Conservation (phyloP, 495 filamentous ascomycete species). For the Hypomontagnella submonticulosa region DNA sequence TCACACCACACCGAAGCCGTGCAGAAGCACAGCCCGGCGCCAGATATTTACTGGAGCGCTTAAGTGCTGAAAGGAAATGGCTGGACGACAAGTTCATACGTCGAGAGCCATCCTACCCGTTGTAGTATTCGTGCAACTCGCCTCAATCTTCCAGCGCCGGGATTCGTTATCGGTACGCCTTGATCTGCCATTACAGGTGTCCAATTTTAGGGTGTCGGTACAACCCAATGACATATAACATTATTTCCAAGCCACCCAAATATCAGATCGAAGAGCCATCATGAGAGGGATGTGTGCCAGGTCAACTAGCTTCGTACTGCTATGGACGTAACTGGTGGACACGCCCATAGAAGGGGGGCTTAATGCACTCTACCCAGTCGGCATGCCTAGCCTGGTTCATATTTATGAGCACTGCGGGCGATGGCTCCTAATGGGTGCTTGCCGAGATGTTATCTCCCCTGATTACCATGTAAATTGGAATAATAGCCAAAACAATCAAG, state of each 20-base stretch:
- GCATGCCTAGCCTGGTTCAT: no score
- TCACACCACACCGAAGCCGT: slow-evolving; percentile 35
- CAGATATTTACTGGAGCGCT: slow-evolving; percentile 5
- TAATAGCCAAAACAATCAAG: slow-evolving; percentile 5
- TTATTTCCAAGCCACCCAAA: no score
- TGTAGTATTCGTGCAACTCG: background rate
- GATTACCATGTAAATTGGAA: background rate
- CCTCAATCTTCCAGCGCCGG: background rate
- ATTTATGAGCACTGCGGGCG: no score
- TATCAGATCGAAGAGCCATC: no score
- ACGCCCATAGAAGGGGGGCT: background rate
- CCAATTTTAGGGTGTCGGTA: no score
- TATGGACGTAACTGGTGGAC: background rate
- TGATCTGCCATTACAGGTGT: no score
- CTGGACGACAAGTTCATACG: background rate
- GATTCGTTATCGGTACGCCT: no score
- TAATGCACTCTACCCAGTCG: no score
- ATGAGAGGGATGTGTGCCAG: no score
- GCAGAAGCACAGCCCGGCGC: slow-evolving; percentile 12
- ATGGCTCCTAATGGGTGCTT: no score
- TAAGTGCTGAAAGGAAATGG: background rate
- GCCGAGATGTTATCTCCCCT: background rate
- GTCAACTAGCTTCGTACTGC: background rate
- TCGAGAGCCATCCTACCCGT: background rate
- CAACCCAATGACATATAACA: no score